phyloP scores from a whole-genome alignment of 1,139 yeast genomes.

The Eremothecium cymbalariae region DNA sequence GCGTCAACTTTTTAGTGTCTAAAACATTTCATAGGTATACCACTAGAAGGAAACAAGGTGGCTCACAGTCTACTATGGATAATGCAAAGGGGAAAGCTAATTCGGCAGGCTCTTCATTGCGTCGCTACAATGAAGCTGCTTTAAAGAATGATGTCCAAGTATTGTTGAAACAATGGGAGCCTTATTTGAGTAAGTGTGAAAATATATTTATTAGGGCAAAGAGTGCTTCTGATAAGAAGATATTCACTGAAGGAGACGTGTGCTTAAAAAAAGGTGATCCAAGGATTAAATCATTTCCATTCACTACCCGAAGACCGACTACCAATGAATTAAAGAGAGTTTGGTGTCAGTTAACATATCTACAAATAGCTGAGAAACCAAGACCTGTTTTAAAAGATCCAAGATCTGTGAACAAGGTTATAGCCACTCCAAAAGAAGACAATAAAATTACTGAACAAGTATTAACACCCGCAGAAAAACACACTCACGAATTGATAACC shows the following conservation, averaged over 20 bases:
- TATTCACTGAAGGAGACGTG: conserved; percentile 57
- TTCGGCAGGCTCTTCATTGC: conserved; percentile 86
- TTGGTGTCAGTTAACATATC: conserved; percentile 70
- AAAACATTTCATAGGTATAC: conserved; percentile 94
- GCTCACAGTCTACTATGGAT: conserved; percentile 89
- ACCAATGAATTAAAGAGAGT: conserved; percentile 71
- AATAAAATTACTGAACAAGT: conserved; percentile 17
- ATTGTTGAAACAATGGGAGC: conserved; percentile 57
- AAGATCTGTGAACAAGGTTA: conserved; percentile 17
- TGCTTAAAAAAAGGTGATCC: conserved; percentile 42
- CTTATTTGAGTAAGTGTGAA: conserved; percentile 49
- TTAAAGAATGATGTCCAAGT: conserved; percentile 68
- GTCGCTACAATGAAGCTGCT: conserved; percentile 86
- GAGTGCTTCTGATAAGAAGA: conserved; percentile 59
- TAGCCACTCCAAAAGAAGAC: conserved; percentile 33
- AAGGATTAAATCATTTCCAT: conserved; percentile 66
- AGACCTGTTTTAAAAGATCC: conserved; percentile 32
- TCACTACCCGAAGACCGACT: conserved; percentile 86
- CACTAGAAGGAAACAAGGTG: conserved; percentile 96
- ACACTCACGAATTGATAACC: conserved; percentile 49
- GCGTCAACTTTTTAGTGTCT: conserved; percentile 59
- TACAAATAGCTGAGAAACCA: conserved; percentile 51
- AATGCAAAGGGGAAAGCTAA: conserved; percentile 91
- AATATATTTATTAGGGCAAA: conserved; percentile 78
- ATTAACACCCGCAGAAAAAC: conserved; percentile 31